These are phyloP conservation scores for Lipomyces orientalis DNA, from an alignment of 805 yeast genomes.

Conservation along the genomic window DNA sequence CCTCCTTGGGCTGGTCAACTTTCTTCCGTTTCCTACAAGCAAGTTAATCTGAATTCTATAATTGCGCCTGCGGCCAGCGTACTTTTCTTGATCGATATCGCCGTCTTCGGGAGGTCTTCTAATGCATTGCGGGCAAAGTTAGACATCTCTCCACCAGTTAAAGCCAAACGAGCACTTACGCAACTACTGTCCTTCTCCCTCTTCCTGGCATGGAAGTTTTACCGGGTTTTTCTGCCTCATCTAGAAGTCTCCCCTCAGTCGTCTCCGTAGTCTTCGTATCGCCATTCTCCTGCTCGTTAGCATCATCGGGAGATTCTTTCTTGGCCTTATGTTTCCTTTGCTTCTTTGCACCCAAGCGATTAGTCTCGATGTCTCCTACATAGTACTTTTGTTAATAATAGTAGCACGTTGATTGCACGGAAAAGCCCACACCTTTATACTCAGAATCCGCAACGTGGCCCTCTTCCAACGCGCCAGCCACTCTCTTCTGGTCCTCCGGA, in stretches of 20 bases:
- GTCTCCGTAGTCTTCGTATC: not conserved
- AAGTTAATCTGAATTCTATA: not conserved
- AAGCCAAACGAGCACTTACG: not conserved
- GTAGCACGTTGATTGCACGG: not conserved
- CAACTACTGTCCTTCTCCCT: not conserved
- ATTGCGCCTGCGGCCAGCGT: not conserved
- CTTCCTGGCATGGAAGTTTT: not conserved
- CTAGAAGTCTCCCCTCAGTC: not conserved
- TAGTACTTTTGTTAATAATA: not conserved
- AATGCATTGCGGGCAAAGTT: no score
- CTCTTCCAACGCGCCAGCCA: conserved; percentile 26
- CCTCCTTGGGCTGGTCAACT: not conserved
- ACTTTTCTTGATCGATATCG: not conserved
- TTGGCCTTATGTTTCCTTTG: conserved; percentile 9
- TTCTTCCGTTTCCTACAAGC: not conserved
- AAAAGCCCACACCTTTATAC: conserved; percentile 19
- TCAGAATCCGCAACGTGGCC: conserved; percentile 34
- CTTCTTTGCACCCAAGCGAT: conserved; percentile 20
- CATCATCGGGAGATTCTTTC: not conserved
- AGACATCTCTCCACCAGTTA: not conserved
- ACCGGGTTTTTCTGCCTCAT: not conserved
- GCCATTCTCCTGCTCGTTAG: conserved; percentile 5
- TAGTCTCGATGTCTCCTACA: conserved; percentile 18
- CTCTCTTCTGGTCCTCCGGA: conserved; percentile 20
- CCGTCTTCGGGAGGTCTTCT: not conserved